Conservation (phyloP, 2,329 filamentous ascomycete species). For the Lasiodiplodia citricola region DNA sequence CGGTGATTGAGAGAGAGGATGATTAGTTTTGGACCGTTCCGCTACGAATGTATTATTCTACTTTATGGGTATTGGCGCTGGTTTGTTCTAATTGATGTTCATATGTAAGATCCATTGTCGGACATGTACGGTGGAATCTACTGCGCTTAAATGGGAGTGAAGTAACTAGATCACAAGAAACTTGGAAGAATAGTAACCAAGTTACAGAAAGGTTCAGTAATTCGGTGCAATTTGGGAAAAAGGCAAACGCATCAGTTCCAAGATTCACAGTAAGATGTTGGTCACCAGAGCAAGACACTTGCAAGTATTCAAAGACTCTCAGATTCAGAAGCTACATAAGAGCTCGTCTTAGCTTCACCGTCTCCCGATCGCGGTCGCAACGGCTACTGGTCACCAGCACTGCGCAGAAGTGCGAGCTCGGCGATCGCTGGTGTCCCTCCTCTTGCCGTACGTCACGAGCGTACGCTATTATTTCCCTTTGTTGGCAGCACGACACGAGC, state of each 20-base stretch:
- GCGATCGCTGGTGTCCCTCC: slow-evolving; percentile 15
- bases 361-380: slow-evolving; percentile 11
- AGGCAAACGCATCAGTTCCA: too few relatives aligned
- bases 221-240: too few relatives aligned
- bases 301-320: neutral
- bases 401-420: slow-evolving; percentile 16
- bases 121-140: neutral
- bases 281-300: neutral
- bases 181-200: too few relatives aligned
- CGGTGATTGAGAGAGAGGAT: neutral
- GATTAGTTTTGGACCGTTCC: neutral
- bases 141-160: neutral
- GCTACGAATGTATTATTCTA: neutral
- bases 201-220: too few relatives aligned
- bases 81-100: neutral
- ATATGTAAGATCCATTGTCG: neutral
- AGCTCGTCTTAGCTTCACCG: slow-evolving; percentile 19
- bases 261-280: neutral
- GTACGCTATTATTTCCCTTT: neutral
- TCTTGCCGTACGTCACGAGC: slow-evolving; percentile 8
- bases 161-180: neutral
- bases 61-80: neutral
- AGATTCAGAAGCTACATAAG: neutral
- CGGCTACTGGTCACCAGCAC: slow-evolving; percentile 21
- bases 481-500: neutral